A percentile compares a stretch with the other conserved stretches of the same genome.
Conservation (phyloP, 2,329 filamentous ascomycete genomes). For the Colletotrichum sp. region DNA sequence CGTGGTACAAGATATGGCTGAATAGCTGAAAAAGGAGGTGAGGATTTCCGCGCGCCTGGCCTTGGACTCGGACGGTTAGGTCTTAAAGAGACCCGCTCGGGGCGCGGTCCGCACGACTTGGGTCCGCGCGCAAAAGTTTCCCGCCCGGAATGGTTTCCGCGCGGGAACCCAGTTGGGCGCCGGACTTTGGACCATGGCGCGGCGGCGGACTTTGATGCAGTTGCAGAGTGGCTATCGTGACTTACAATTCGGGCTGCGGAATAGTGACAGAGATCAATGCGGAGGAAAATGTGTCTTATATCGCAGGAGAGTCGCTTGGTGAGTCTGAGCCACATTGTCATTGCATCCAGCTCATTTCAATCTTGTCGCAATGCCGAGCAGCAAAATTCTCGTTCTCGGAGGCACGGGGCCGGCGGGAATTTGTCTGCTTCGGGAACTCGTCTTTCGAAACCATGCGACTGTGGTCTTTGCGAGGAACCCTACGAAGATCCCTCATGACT, state of each 20-base stretch:
- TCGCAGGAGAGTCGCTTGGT: not conserved
- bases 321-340: not conserved
- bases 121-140: not conserved
- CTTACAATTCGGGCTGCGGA: not conserved
- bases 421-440: conserved; percentile 31
- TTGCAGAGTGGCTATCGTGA: not conserved
- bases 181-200: not conserved
- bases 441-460: conserved; percentile 27
- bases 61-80: not conserved
- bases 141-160: not conserved
- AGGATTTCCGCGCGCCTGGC: not conserved
- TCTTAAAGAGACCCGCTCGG: not conserved
- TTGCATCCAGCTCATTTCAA: not conserved
- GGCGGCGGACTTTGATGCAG: not conserved
- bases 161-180: not conserved
- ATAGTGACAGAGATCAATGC: not conserved
- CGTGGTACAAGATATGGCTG: not conserved
- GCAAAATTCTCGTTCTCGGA: not conserved
- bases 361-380: not conserved
- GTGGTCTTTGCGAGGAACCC: conserved; percentile 27
- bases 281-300: not conserved
- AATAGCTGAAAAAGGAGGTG: not conserved
- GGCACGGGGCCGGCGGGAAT: conserved; percentile 29
- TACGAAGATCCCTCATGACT: conserved; percentile 27
- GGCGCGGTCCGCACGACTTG: not conserved